Base-by-base conservation (phyloP, 2,329 filamentous ascomycete genomes). In the Colletotrichum coccodes region DNA sequence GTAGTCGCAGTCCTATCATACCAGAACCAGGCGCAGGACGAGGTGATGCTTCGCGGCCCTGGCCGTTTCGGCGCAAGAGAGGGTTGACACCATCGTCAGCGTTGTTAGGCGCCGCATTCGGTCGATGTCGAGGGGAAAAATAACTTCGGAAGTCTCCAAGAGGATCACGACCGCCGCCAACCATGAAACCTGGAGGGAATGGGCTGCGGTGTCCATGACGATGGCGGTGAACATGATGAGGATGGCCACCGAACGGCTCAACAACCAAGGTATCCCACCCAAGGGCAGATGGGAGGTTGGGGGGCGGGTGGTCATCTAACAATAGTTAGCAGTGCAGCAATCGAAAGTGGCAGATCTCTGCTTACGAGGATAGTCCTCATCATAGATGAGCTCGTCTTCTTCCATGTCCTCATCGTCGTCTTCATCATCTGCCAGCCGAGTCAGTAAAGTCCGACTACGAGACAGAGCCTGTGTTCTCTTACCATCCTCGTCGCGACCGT, bases 81-180 rank as follows among this genome's bases (percentile, higher is more conserved):
- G 95, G 95, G 76, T 98, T 98, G 26, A 90, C 86, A 4, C 94
- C 94, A 76, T 98, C 95, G 72, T 97, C 94, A 38, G 87, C 86
- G 32, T 85, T 85, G 64, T 87, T 85, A 60, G 87, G 81, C 36
- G 87, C 83, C 23, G 81, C 83, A 53, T 85, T 85, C 60, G 86
- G 79, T 64, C 89, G 84, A 73, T 90, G 86, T 70, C 85, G 81
- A 72, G 88, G 79, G 26, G 80, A 80, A 84, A 80, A 84, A 68
- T 83, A 84, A 72, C 79, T 85, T 49, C 84, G 81, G 74, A 87
- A 86, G 65, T 87, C 84, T 81, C 66, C 79, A 60, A 85, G 74
- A 47, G 83, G 84, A 73, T 89, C 87, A 46, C 87, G 85, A 71
- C 76, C 76, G 36, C 84, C 84, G 70, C 87, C 85, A 73, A 91